phyloP scores from a whole-genome alignment of 345 rosid species.

The Populus deltoides region DNA sequence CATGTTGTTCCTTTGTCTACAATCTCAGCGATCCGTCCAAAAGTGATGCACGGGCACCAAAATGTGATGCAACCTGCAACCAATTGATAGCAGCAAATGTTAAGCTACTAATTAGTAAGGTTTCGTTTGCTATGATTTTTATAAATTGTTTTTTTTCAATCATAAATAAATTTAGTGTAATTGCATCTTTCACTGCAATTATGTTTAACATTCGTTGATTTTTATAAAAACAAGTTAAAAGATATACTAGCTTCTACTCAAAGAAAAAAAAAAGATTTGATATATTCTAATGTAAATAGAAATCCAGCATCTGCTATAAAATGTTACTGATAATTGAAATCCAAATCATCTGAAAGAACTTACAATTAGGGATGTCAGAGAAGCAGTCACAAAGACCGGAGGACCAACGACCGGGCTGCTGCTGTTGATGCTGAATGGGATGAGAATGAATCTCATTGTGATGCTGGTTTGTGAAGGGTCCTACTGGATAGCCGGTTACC shows the following conservation, averaged over 20 bases:
- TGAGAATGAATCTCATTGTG: too few relatives aligned
- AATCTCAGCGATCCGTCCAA: constrained; percentile 22
- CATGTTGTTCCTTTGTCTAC: constrained; percentile 9
- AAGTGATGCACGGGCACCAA: constrained; percentile 32
- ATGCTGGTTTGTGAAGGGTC: too few relatives aligned
- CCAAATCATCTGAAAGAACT: not conserved
- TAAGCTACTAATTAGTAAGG: not conserved
- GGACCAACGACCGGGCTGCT: constrained; percentile 31
- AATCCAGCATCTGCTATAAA: not conserved
- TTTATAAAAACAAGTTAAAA: too few relatives aligned
- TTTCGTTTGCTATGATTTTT: too few relatives aligned
- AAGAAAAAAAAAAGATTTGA: too few relatives aligned
- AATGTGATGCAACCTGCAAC: constrained; percentile 24
- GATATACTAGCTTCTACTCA: too few relatives aligned
- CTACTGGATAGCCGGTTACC: too few relatives aligned
- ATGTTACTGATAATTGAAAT: not conserved
- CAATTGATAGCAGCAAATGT: not conserved
- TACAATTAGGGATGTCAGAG: constrained; percentile 29
- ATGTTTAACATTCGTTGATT: too few relatives aligned
- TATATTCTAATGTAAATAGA: not conserved
- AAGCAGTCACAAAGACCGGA: constrained; percentile 49
- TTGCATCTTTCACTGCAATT: too few relatives aligned
- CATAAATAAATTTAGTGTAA: too few relatives aligned
- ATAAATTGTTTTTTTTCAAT: too few relatives aligned
- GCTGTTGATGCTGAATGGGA: not conserved